Evolutionary conservation across 2,329 filamentous ascomycete species (phyloP).

Genomic region (Fusarium sp.): DNA sequence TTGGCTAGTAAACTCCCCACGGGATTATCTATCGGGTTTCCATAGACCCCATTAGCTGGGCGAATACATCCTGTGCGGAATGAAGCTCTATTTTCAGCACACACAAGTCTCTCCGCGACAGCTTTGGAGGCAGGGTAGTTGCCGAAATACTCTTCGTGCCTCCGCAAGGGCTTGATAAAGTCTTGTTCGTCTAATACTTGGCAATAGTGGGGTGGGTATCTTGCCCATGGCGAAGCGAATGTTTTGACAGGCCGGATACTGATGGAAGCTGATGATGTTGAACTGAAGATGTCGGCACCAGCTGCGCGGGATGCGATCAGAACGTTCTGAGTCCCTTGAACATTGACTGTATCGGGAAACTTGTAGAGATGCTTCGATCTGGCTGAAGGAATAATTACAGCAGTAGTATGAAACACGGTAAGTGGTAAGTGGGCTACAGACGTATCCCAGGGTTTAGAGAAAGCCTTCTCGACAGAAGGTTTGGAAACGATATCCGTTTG

Average conservation of each 20-base stretch:
- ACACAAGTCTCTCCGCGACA: conserved; percentile 2
- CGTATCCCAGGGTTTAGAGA: background rate
- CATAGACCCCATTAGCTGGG: conserved; percentile 23
- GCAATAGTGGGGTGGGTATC: conserved; percentile 2
- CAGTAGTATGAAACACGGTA: conserved; percentile 21
- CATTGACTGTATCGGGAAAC: conserved; percentile 9
- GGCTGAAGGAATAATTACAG: conserved; percentile 10
- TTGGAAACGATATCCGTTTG: conserved; percentile 17
- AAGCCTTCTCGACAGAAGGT: background rate
- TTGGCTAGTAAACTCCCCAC: background rate
- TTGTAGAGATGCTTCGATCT: conserved; percentile 15
- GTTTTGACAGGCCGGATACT: conserved; percentile 4
- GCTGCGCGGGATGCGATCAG: conserved; percentile 7
- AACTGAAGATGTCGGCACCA: conserved; percentile 12
- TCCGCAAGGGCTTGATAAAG: background rate
- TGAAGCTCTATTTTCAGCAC: background rate
- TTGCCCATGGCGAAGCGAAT: conserved; percentile 12
- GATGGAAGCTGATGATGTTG: conserved; percentile 15
- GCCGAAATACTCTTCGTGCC: background rate
- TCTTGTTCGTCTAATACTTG: conserved; percentile 5
- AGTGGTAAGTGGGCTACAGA: conserved; percentile 1
- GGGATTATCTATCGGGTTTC: conserved; percentile 3
- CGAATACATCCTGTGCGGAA: conserved; percentile 26
- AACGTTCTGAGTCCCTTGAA: conserved; percentile 20
- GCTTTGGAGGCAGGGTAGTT: conserved; percentile 15